Conservation (phyloP, 331 rosid genomes). For the Malus hybrid region DNA sequence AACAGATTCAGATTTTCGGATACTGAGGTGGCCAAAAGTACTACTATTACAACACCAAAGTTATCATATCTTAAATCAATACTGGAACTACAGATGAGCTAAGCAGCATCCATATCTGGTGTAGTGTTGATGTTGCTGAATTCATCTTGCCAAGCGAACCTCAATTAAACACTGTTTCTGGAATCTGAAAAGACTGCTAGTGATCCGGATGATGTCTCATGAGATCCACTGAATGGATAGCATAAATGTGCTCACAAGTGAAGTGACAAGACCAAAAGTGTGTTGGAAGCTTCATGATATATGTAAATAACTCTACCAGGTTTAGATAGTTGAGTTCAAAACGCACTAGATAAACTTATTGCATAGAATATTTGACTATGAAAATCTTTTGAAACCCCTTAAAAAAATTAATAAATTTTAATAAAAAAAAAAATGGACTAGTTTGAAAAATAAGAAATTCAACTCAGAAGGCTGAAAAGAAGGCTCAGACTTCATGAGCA, state of each 20-base stretch:
- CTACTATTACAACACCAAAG: not conserved
- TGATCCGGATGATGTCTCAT: conserved; percentile 7
- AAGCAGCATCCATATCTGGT: not conserved
- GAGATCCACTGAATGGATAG: conserved; percentile 9
- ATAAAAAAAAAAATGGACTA: not conserved
- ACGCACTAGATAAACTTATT: conserved; percentile 7
- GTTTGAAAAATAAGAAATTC: not conserved
- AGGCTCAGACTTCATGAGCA: conserved; percentile 5
- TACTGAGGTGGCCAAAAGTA: not conserved
- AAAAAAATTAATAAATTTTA: not conserved
- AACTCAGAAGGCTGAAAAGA: conserved; percentile 6
- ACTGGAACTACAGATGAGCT: not conserved
- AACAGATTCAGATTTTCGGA: not conserved
- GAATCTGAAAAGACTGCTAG: conserved; percentile 13
- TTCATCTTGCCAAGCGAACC: conserved; percentile 6
- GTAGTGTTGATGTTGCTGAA: conserved; percentile 6
- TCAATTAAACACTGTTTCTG: conserved; percentile 10
- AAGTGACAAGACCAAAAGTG: conserved; percentile 21
- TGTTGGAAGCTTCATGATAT: not conserved
- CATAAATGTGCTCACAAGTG: conserved; percentile 13
- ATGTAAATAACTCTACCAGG: conserved; percentile 19
- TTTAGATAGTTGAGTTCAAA: not conserved
- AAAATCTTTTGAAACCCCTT: too few relatives aligned
- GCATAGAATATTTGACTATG: not conserved
- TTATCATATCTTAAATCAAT: not conserved